phyloP scores from a whole-genome alignment of 192 early-diverging fungal genomes.

The Coemansia guatemalensis region DNA sequence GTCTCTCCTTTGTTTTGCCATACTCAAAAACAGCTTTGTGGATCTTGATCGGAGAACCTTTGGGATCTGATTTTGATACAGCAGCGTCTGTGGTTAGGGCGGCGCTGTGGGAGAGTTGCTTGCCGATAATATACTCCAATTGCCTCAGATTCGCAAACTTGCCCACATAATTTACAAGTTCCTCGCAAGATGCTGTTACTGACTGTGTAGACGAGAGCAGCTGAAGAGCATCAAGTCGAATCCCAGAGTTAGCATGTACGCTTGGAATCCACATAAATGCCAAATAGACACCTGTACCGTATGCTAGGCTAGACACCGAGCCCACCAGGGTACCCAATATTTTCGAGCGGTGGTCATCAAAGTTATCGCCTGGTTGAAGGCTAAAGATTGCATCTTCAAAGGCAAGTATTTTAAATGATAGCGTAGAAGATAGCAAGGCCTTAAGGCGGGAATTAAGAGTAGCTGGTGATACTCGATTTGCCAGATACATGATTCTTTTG shows the following conservation, averaged over 20 bases:
- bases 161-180: constrained; percentile 10
- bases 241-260: not conserved
- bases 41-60: constrained; percentile 5
- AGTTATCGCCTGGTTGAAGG: constrained; percentile 10
- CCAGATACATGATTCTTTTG: constrained; percentile 1
- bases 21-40: constrained; percentile 10
- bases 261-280: constrained; percentile 1
- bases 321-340: constrained; percentile 3
- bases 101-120: not conserved
- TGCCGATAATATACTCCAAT: constrained; percentile 9
- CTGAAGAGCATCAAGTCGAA: constrained; percentile 3
- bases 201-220: constrained; percentile 8
- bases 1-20: not conserved
- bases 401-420: constrained; percentile 26
- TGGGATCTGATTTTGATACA: not conserved
- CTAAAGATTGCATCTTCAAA: constrained; percentile 19
- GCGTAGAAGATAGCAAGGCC: constrained; percentile 20
- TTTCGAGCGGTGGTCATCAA: constrained; percentile 13
- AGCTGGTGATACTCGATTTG: not conserved
- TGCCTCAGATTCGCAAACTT: constrained; percentile 10
- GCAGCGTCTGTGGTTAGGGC: not conserved
- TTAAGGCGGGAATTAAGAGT: constrained; percentile 21
- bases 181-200: constrained; percentile 8
- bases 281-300: constrained; percentile 9
- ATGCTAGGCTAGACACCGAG: constrained; percentile 12